Conservation (phyloP, 441 rosid genomes). For the Hura crepitans region DNA sequence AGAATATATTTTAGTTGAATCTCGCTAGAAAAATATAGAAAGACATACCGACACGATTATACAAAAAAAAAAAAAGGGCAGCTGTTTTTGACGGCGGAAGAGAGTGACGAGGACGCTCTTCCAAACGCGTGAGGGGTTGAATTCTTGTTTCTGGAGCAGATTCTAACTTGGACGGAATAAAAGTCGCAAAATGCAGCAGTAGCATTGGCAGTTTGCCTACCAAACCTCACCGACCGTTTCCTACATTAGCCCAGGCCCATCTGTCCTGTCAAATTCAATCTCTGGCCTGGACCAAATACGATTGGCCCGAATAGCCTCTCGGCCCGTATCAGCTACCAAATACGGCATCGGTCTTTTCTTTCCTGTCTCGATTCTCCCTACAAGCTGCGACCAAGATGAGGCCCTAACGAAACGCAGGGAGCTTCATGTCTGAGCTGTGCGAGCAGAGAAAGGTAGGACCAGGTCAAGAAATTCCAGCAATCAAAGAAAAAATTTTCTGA, state of each 20-base stretch:
- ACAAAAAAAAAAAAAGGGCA: too few species aligned
- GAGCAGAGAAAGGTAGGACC: not conserved
- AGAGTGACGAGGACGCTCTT: not conserved
- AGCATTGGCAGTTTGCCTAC: not conserved
- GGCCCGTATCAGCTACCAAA: not conserved
- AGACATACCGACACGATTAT: too few species aligned
- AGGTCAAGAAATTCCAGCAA: not conserved
- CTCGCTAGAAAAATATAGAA: too few species aligned
- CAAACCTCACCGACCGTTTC: not conserved
- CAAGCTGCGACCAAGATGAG: too few species aligned
- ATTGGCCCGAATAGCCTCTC: too few species aligned
- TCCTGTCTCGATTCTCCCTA: too few species aligned
- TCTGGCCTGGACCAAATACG: too few species aligned
- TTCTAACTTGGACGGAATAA: not conserved
- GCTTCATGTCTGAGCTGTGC: not conserved
- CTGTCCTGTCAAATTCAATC: not conserved
- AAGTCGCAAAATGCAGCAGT: not conserved
- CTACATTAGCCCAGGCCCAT: not conserved
- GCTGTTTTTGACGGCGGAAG: not conserved
- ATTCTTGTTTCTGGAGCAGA: not conserved
- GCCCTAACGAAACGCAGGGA: not conserved
- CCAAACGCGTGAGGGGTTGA: conserved; percentile 1
- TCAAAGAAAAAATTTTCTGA: not conserved
- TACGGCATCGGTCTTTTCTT: conserved; percentile 7
- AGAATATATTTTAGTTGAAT: too few species aligned